Conservation (phyloP, 2,329 filamentous ascomycete genomes). For the Xylogone sp. region DNA sequence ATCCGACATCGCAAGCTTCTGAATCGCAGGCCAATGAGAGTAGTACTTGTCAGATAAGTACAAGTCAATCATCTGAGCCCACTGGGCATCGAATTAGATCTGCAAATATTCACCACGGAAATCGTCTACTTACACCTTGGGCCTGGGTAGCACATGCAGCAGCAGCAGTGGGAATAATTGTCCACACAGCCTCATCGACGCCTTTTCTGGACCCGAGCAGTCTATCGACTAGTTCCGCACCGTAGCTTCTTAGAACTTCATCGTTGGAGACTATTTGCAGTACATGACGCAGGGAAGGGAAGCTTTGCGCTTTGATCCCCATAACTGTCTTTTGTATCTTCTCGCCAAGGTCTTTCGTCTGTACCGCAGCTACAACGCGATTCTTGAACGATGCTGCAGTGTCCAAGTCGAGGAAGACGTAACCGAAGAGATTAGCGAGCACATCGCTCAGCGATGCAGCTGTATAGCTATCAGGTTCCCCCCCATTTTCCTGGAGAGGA, state of each 20-base stretch:
- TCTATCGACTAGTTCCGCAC: slow-evolving; percentile 58
- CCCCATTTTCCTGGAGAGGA: slow-evolving; percentile 48
- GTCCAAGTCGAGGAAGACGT: slow-evolving; percentile 61
- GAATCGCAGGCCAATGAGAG: slow-evolving; percentile 53
- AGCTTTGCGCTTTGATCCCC: slow-evolving; percentile 24
- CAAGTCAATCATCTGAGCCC: slow-evolving; percentile 68
- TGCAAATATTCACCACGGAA: too few relatives aligned
- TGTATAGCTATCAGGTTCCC: slow-evolving; percentile 45
- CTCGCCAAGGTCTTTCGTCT: slow-evolving; percentile 52
- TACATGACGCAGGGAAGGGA: too few relatives aligned
- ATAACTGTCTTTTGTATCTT: slow-evolving; percentile 63
- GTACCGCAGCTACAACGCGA: slow-evolving; percentile 50
- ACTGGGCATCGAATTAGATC: slow-evolving; percentile 25
- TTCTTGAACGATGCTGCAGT: slow-evolving; percentile 58
- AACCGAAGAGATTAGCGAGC: slow-evolving; percentile 60
- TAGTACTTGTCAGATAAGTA: slow-evolving; percentile 57
- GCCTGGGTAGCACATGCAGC: slow-evolving; percentile 68
- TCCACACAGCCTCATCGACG: slow-evolving; percentile 58
- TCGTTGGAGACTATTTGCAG: slow-evolving; percentile 19
- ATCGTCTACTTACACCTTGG: slow-evolving; percentile 38
- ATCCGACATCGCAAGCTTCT: slow-evolving; percentile 51
- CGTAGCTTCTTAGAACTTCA: slow-evolving; percentile 43
- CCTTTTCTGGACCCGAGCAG: slow-evolving; percentile 60
- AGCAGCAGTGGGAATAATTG: slow-evolving; percentile 61
- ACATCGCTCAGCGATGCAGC: slow-evolving; percentile 51